Conservation (phyloP, 305 asterid genomes). For the Salvia sclarea region DNA sequence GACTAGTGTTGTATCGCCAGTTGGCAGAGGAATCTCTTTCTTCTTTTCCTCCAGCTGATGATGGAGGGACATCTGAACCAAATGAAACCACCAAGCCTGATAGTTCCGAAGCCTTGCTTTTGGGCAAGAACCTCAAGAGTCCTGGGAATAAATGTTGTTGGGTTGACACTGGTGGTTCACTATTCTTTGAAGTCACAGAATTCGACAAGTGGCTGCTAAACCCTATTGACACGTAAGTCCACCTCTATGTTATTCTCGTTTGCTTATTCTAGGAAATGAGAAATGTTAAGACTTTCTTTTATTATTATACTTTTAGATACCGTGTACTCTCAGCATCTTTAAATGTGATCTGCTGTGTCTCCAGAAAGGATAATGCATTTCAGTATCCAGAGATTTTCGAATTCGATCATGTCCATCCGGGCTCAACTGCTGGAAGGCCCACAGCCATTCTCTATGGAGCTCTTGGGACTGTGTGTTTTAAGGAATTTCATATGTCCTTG, state of each 20-base stretch:
- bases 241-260: constrained; percentile 22
- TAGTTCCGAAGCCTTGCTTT: constrained; percentile 47
- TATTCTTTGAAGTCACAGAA: constrained; percentile 68
- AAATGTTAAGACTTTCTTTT: background rate
- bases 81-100: constrained; percentile 45
- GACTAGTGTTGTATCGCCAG: constrained; percentile 82
- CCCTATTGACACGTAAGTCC: constrained; percentile 62
- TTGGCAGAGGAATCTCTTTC: constrained; percentile 97
- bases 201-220: constrained; percentile 67
- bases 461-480: constrained; percentile 87
- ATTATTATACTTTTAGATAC: constrained; percentile 10
- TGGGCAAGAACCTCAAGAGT: constrained; percentile 52
- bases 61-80: constrained; percentile 46
- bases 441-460: constrained; percentile 85
- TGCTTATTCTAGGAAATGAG: constrained; percentile 11
- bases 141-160: constrained; percentile 83
- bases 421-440: constrained; percentile 70
- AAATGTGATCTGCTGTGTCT: constrained; percentile 21
- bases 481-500: constrained; percentile 72
- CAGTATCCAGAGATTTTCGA: constrained; percentile 94
- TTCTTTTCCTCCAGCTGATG: constrained; percentile 80
- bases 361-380: constrained; percentile 64
- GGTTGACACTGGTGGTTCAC: constrained; percentile 88
- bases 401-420: constrained; percentile 91
- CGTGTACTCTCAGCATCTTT: constrained; percentile 10